phyloP scores from a whole-genome alignment of 2,329 filamentous ascomycete species.

The Colletotrichum sp. region DNA sequence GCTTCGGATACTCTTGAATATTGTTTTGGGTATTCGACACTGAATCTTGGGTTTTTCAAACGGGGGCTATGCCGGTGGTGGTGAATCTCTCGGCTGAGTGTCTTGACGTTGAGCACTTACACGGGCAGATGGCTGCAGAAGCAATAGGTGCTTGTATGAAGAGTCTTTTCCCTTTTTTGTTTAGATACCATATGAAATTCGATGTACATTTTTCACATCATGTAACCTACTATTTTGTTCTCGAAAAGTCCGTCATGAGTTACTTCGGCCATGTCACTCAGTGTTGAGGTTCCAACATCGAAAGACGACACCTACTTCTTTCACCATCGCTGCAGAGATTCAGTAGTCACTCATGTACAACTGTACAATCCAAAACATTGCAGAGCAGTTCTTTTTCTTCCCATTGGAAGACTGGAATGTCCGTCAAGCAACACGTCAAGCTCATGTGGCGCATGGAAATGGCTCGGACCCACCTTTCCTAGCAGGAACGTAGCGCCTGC shows the following conservation, averaged over 20 bases:
- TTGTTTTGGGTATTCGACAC: not conserved
- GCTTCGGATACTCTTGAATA: not conserved
- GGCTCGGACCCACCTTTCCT: not conserved
- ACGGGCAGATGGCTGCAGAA: not conserved
- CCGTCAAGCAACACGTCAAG: not conserved
- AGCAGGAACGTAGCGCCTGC: not conserved
- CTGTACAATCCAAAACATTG: not conserved
- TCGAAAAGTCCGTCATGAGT: not conserved
- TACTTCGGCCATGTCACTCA: not conserved
- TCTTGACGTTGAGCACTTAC: not conserved
- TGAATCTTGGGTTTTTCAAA: not conserved
- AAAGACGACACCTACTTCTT: not conserved
- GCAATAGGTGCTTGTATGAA: not conserved
- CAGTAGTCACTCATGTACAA: not conserved
- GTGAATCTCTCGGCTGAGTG: not conserved
- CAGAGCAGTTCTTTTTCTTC: not conserved
- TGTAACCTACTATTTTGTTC: not conserved
- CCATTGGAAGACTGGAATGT: not conserved
- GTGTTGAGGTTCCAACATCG: not conserved
- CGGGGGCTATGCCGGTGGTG: not conserved
- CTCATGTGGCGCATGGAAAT: not conserved
- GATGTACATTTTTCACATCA: not conserved
- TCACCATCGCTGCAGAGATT: not conserved
- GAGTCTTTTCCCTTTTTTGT: not conserved
- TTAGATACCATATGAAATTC: rapidly evolving